Evolutionary conservation across 106 monocot species (phyloP), one percentile per base, ranked within the genome.

Genomic region (Dendrobium nobile): DNA sequence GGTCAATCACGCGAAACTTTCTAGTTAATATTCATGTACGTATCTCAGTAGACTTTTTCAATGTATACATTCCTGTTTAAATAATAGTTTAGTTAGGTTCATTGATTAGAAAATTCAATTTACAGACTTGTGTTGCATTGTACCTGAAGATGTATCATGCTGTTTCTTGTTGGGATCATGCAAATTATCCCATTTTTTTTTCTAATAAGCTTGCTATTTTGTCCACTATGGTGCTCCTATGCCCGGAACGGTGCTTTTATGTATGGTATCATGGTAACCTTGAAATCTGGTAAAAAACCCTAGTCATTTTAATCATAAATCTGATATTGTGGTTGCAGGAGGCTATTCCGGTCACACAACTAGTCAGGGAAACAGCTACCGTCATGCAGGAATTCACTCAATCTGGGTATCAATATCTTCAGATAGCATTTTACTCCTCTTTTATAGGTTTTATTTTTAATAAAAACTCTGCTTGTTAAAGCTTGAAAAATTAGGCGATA

Each of bases 321-420:
- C 11, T 79, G 19, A 28, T 56, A 27, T 41, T n/a, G 13, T 77
- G 19, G 72, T 73, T 92, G 83, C 83, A 98, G 97, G 99, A 99
- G 72, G 26, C 87, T 40, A 99, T 99, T 79, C 95, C 99, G 42
- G 95, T 95, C 77, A 95, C 99, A 41, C 99, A 99, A 82, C 95
- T 99, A 83, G 95, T 99, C 5, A 89, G 99, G 75, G 99, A 99
- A 86, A 99, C 95, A 76, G 99, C 99, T 77, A 85, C 95, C 59
- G 99, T 99, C 45, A 99, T 99, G 99, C 99, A 99, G 78, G 99
- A 99, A 77, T 99, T 99, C 84, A 99, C 99, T 27, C 99, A 99
- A 48, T 99, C 99, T 31, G 74, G 74, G 74, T 74, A 74, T 17
- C 1, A 44, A 72, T 28, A 72, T 2, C 16, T 27, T 70, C 3